Conservation (phyloP, 345 rosid genomes). For the Citrus sinensis region DVS_A1.0 CM039162.1:7530501-7531000, state of each 20-base stretch:
- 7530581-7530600: not conserved
- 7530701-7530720: not conserved
- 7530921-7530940: not conserved
- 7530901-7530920: not conserved
- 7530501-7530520: not conserved
- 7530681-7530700: not conserved
- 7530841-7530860: not conserved
- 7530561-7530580: not conserved
- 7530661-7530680: not conserved
- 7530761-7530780: not conserved
- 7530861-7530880: not conserved
- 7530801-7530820: not conserved
- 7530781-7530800: not conserved
- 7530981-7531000: not conserved
- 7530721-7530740: not conserved
- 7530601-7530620: not conserved
- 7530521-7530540: not conserved
- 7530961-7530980: not conserved
- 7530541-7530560: not conserved
- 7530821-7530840: not conserved
- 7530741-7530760: not conserved
- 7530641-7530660: not conserved
- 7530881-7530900: not conserved
- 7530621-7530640: not conserved
- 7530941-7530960: not conserved